Percentiles rank a stretch among this genome's conserved stretches.
Evolutionary conservation across 345 rosid species (phyloP).

Genomic region (Arabidopsis arenosa): DNA sequence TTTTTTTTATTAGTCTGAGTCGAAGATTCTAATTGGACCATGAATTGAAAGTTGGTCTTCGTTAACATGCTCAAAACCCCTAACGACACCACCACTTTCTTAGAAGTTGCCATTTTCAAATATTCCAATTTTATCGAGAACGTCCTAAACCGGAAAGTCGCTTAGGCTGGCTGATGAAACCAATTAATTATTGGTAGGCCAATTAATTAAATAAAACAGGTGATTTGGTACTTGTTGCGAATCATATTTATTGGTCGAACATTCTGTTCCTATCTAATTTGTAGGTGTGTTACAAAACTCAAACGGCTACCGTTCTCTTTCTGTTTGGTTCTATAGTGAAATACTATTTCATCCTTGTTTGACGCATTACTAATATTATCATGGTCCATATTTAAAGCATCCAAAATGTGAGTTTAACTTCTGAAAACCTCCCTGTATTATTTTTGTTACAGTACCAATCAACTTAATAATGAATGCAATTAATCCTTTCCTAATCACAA

Average conservation of each 20-base stretch:
- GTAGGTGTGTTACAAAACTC: too few species aligned
- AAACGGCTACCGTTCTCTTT: too few species aligned
- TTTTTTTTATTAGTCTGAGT: not conserved
- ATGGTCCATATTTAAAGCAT: too few species aligned
- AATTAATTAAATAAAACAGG: not conserved
- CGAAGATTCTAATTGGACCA: slow-evolving; percentile 30
- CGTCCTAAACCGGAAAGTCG: not conserved
- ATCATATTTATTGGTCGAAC: slow-evolving; percentile 16
- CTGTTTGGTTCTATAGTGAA: too few species aligned
- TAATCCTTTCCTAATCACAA: too few species aligned
- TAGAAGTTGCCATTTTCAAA: slow-evolving; percentile 20
- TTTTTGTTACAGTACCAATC: too few species aligned
- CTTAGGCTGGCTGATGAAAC: not conserved
- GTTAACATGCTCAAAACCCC: not conserved
- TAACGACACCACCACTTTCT: slow-evolving; percentile 8
- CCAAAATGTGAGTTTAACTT: too few species aligned
- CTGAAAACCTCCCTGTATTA: too few species aligned
- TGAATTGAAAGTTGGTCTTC: slow-evolving; percentile 12
- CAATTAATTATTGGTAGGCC: not conserved
- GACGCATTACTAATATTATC: too few species aligned
- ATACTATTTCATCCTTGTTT: too few species aligned
- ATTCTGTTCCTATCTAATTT: too few species aligned
- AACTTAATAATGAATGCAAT: too few species aligned
- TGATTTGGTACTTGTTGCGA: slow-evolving; percentile 21
- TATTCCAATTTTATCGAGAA: not conserved